These are phyloP conservation scores for Biscutella auriculata DNA, from an alignment of 441 rosid genomes.

Conservation along the genomic window DNA sequence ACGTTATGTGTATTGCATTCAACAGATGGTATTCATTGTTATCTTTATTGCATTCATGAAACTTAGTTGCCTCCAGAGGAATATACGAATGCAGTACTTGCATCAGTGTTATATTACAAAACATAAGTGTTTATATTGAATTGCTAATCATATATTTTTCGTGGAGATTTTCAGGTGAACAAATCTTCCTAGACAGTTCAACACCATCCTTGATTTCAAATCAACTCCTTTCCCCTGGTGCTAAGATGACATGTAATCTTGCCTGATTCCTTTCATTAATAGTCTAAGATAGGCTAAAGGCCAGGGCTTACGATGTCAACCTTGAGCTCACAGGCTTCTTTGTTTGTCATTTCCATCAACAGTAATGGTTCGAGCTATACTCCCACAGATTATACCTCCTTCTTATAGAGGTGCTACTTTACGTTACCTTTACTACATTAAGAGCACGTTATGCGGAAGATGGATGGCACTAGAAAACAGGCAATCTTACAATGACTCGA, in stretches of 20 bases:
- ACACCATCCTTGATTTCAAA: slow-evolving; percentile 49
- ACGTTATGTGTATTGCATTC: neutral
- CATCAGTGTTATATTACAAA: slow-evolving; percentile 1
- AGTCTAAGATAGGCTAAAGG: neutral
- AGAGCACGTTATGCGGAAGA: slow-evolving; percentile 43
- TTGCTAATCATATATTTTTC: slow-evolving; percentile 5
- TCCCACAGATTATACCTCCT: slow-evolving; percentile 75
- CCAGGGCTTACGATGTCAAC: neutral
- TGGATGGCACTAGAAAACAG: slow-evolving; percentile 62
- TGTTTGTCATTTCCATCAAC: slow-evolving; percentile 19
- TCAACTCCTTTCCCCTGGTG: slow-evolving; percentile 60
- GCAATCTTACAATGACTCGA: slow-evolving; percentile 30
- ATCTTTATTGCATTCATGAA: neutral
- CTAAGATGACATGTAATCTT: slow-evolving; percentile 58
- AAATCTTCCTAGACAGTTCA: slow-evolving; percentile 59
- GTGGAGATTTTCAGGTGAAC: slow-evolving; percentile 54
- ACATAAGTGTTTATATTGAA: neutral
- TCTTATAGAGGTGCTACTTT: slow-evolving; percentile 75
- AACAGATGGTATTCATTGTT: neutral
- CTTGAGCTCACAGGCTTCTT: slow-evolving; percentile 12
- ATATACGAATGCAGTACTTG: slow-evolving; percentile 1
- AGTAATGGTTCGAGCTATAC: slow-evolving; percentile 62
- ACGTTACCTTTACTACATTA: slow-evolving; percentile 74
- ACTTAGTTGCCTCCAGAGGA: neutral
- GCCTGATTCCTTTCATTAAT: slow-evolving; percentile 5